These are phyloP conservation scores for Cryptococcus neoformans DNA, from an alignment of 1,284 basidiomycete genomes.

Conservation along the genomic window DNA sequence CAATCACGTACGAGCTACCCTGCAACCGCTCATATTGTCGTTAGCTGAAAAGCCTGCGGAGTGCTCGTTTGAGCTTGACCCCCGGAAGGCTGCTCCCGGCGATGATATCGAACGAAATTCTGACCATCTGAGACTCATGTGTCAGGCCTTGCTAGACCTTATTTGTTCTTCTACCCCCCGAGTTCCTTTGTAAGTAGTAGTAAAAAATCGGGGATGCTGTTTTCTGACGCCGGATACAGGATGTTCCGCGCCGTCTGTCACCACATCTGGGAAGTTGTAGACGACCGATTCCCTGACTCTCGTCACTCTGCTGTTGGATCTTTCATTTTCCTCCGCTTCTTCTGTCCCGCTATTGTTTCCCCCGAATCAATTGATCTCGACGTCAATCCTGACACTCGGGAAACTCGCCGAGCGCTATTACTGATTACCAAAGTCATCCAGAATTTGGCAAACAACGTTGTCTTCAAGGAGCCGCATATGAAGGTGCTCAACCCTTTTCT, in stretches of 20 bases:
- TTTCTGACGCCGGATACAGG: conserved; percentile 48
- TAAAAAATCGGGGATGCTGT: background rate
- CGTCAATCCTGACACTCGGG: conserved; percentile 60
- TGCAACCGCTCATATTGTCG: conserved; percentile 69
- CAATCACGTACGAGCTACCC: conserved; percentile 73
- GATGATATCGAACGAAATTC: conserved; percentile 68
- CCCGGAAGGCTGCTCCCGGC: conserved; percentile 57
- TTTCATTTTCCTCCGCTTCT: conserved; percentile 80
- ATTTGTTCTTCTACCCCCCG: conserved; percentile 67
- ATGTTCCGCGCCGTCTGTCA: conserved; percentile 85
- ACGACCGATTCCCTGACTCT: conserved; percentile 73
- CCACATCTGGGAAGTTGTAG: conserved; percentile 78
- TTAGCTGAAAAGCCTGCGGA: conserved; percentile 70
- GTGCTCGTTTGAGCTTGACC: conserved; percentile 75
- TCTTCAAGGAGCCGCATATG: conserved; percentile 81
- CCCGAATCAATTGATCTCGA: conserved; percentile 82
- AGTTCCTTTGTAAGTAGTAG: conserved; percentile 65
- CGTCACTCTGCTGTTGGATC: conserved; percentile 84
- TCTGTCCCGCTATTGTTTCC: conserved; percentile 73
- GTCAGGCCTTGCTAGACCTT: conserved; percentile 70
- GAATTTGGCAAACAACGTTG: conserved; percentile 87
- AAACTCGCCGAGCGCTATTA: conserved; percentile 72
- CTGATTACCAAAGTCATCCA: conserved; percentile 87
- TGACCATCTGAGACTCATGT: conserved; percentile 68
- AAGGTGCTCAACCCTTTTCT: conserved; percentile 74